Percentiles rank a stretch among this genome's conserved stretches.
Conservation (phyloP, 2,329 filamentous ascomycete genomes). For the Ceratocystiopsis sp. region DNA sequence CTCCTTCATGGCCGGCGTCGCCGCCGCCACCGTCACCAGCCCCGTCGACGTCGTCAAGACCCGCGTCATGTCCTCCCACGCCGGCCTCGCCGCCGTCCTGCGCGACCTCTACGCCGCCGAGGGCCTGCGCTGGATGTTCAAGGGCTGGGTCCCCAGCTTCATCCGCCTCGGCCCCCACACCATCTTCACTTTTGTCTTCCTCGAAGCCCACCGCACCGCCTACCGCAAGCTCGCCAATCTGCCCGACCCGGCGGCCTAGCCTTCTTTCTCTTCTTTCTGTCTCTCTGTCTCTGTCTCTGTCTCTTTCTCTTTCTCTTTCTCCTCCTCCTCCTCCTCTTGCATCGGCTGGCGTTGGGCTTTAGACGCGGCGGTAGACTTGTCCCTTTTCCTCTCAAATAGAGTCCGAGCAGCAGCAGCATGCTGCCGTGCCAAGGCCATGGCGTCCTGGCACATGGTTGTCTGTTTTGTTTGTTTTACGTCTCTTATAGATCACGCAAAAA, state of each 20-base stretch:
- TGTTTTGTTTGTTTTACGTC: neutral
- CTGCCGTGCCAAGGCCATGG: neutral
- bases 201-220: conserved; percentile 71
- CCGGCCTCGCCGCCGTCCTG: conserved; percentile 41
- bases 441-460: neutral
- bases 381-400: too few species aligned
- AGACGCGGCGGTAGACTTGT: too few species aligned
- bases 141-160: conserved; percentile 73
- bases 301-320: too few species aligned
- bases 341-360: too few species aligned
- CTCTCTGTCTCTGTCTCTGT: neutral
- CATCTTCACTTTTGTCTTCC: conserved; percentile 69
- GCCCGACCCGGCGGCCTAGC: conserved; percentile 13
- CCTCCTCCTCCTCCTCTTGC: too few species aligned
- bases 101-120: conserved; percentile 51
- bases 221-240: conserved; percentile 41
- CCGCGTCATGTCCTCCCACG: conserved; percentile 56
- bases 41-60: conserved; percentile 87
- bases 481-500: neutral
- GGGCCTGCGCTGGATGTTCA: conserved; percentile 70
- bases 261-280: neutral
- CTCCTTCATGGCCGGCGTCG: conserved; percentile 61
- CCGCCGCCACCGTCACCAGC: conserved; percentile 70
- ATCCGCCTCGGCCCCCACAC: conserved; percentile 58
- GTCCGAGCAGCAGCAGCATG: too few species aligned